phyloP scores from a whole-genome alignment of 139 green algal genomes.

The Mychonastes homosphaera region DNA sequence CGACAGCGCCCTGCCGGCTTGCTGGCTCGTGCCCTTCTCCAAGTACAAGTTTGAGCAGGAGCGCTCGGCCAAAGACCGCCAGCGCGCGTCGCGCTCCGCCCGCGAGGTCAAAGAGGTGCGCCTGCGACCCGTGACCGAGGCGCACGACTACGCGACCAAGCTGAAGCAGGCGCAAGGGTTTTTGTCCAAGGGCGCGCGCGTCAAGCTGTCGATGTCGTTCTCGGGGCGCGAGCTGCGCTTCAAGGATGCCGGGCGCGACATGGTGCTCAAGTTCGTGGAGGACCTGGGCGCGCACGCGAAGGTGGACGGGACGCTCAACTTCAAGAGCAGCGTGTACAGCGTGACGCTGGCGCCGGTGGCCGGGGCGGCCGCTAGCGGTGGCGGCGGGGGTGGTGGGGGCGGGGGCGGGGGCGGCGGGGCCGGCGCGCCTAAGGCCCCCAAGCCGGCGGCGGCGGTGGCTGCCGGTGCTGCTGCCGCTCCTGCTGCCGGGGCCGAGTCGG shows the following conservation, averaged over 20 bases:
- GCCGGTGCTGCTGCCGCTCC: too few species aligned
- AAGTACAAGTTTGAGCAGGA: conserved; percentile 27
- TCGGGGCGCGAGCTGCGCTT: conserved; percentile 19
- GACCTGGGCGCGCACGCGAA: conserved; percentile 11
- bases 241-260: conserved; percentile 24
- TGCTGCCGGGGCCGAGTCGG: too few species aligned
- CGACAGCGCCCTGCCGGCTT: conserved; percentile 6
- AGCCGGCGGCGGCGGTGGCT: too few species aligned
- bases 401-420: too few species aligned
- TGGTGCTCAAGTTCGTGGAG: conserved; percentile 25
- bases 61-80: conserved; percentile 13
- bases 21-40: conserved; percentile 12
- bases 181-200: background rate
- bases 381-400: too few species aligned
- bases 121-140: conserved; percentile 15
- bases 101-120: conserved; percentile 20
- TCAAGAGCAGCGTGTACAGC: conserved; percentile 7
- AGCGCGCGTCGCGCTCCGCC: conserved; percentile 10
- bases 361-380: too few species aligned
- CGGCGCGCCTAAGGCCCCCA: too few species aligned
- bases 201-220: conserved; percentile 24
- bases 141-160: conserved; percentile 10
- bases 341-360: conserved; percentile 11
- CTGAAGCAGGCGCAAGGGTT: background rate
- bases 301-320: conserved; percentile 11